These are phyloP conservation scores for Raphanus hybrid DNA, from an alignment of 441 rosid species.

Conservation along the genomic window DNA sequence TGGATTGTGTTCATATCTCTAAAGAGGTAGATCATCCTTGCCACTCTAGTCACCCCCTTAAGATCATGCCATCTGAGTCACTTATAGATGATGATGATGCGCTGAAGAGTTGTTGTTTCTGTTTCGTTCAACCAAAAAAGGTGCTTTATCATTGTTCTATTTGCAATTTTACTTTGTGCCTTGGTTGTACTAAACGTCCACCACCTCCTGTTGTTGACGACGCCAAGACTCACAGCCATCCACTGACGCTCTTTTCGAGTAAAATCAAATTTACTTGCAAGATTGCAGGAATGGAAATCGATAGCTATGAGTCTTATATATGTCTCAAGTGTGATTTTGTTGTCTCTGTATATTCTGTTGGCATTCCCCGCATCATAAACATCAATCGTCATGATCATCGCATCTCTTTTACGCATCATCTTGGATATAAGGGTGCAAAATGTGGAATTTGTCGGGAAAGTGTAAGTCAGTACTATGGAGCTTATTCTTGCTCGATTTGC, in stretches of 20 bases:
- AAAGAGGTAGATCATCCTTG: neutral
- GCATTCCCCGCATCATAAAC: conserved; percentile 7
- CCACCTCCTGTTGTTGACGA: conserved; percentile 8
- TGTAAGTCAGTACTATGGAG: neutral
- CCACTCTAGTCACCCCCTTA: neutral
- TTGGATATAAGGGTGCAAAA: neutral
- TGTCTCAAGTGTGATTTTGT: conserved; percentile 28
- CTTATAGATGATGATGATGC: neutral
- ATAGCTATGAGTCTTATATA: conserved; percentile 46
- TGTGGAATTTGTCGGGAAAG: neutral
- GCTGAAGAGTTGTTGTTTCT: neutral
- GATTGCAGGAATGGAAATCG: conserved; percentile 42
- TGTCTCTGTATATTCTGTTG: neutral
- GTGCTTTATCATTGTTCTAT: neutral
- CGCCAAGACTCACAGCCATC: conserved; percentile 23
- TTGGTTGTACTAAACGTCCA: conserved; percentile 6
- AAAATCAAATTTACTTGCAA: conserved; percentile 2
- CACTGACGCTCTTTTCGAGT: neutral
- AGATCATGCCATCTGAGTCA: neutral
- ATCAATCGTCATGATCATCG: conserved; percentile 32
- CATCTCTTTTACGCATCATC: conserved; percentile 8
- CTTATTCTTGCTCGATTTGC: neutral
- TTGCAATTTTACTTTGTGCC: conserved; percentile 2
- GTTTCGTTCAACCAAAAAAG: neutral
- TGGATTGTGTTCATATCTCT: neutral